Evolutionary conservation across 2,329 filamentous ascomycete species (phyloP).

Genomic region (Sporothrix humicola): DNA sequence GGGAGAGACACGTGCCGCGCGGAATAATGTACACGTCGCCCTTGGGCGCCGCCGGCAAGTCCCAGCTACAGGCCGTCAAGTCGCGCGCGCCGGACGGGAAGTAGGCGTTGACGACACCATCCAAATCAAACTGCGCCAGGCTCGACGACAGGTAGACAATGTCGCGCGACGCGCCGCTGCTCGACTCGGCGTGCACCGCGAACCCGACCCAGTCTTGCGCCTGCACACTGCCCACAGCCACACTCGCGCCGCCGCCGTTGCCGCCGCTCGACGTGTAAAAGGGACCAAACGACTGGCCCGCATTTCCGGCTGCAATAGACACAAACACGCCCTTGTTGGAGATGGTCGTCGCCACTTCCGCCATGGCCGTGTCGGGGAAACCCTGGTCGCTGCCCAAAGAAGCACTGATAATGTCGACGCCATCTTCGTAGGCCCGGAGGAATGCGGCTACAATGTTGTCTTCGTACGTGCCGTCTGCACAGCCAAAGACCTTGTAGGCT

Average conservation of each 20-base stretch:
- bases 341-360: slow-evolving; percentile 50
- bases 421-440: slow-evolving; percentile 46
- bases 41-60: not conserved
- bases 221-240: slow-evolving; percentile 26
- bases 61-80: not conserved
- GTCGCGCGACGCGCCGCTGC: slow-evolving; percentile 27
- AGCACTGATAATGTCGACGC: slow-evolving; percentile 51
- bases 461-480: slow-evolving; percentile 38
- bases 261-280: slow-evolving; percentile 40
- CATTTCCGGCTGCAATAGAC: slow-evolving; percentile 51
- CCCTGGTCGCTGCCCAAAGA: slow-evolving; percentile 45
- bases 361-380: slow-evolving; percentile 47
- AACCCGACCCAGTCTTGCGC: slow-evolving; percentile 10
- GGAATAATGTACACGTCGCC: not conserved
- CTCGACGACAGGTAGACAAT: slow-evolving; percentile 31
- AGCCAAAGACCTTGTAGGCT: slow-evolving; percentile 41
- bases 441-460: slow-evolving; percentile 47
- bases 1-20: not conserved
- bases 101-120: slow-evolving; percentile 18
- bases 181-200: slow-evolving; percentile 20
- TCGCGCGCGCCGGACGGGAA: slow-evolving; percentile 14
- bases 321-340: slow-evolving; percentile 49
- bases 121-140: slow-evolving; percentile 24
- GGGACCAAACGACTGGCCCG: slow-evolving; percentile 41
- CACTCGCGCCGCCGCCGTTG: slow-evolving; percentile 23